Evolutionary conservation across 2,329 filamentous ascomycete genomes (phyloP).

Genomic region (Neoarthrinium moseri): DNA sequence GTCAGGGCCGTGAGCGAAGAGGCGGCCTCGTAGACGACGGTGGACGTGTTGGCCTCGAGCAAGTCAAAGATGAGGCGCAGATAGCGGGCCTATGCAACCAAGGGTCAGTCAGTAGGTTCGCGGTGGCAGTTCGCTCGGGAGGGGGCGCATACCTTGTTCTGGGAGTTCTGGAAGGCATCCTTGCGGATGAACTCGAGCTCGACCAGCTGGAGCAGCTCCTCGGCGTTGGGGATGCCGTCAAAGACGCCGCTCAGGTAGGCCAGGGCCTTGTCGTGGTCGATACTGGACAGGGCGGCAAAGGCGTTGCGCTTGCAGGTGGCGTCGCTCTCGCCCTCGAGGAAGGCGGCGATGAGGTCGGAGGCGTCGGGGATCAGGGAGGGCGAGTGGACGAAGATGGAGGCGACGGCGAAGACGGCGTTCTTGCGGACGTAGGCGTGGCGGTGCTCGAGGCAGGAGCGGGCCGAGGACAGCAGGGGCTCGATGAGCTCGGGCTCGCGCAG

Average conservation of each 20-base stretch:
- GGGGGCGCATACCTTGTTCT: constrained; percentile 73
- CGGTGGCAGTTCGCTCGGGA: neutral
- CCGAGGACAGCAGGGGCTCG: constrained; percentile 90
- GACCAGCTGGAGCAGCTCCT: constrained; percentile 88
- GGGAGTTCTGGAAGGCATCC: constrained; percentile 89
- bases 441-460: constrained; percentile 89
- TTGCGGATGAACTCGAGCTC: constrained; percentile 98
- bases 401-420: constrained; percentile 93
- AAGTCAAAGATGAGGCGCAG: constrained; percentile 94
- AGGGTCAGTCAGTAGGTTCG: constrained; percentile 17
- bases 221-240: constrained; percentile 89
- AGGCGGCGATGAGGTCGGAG: constrained; percentile 83
- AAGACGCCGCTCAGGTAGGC: constrained; percentile 87
- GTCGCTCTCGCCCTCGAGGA: constrained; percentile 88
- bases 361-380: constrained; percentile 93
- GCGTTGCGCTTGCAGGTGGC: constrained; percentile 97
- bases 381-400: constrained; percentile 88
- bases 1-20: constrained; percentile 92
- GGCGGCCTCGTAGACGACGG: constrained; percentile 95
- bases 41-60: constrained; percentile 87
- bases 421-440: constrained; percentile 97
- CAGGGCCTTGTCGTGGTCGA: constrained; percentile 90
- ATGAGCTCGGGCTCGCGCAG: constrained; percentile 93
- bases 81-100: constrained; percentile 69
- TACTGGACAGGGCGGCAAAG: constrained; percentile 85